Conservation (phyloP, 2,329 filamentous ascomycete species). For the Capronia epimyces region DNA sequence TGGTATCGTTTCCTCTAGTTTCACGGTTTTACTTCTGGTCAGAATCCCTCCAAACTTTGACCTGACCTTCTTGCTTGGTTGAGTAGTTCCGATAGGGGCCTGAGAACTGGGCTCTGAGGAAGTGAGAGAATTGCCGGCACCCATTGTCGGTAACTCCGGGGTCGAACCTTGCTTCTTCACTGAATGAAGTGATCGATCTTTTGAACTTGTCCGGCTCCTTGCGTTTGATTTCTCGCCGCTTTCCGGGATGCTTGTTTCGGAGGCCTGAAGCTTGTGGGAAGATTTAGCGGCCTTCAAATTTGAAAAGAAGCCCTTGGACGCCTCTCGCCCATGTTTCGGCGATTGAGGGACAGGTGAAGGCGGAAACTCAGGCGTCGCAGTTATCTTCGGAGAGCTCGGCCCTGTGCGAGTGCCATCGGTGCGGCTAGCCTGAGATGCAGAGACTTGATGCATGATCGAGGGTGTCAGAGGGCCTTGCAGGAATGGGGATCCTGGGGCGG, state of each 20-base stretch:
- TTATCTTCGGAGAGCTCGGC: conserved; percentile 40
- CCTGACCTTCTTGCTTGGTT: conserved; percentile 39
- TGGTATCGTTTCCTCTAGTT: conserved; percentile 35
- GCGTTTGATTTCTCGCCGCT: conserved; percentile 27
- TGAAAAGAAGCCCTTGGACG: conserved; percentile 44
- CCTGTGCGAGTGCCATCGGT: conserved; percentile 16
- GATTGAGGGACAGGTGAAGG: conserved; percentile 36
- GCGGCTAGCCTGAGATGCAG: conserved; percentile 9
- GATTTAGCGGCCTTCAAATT: conserved; percentile 45
- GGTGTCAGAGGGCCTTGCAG: conserved; percentile 13
- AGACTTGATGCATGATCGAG: conserved; percentile 17
- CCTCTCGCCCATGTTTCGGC: conserved; percentile 41
- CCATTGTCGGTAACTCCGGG: conserved; percentile 37
- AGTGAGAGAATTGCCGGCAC: conserved; percentile 6
- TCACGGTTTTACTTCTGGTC: conserved; percentile 42
- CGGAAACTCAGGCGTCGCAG: conserved; percentile 43
- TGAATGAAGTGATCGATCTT: conserved; percentile 37
- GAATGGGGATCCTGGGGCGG: conserved; percentile 22
- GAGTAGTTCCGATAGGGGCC: conserved; percentile 3
- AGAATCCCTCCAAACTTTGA: conserved; percentile 43
- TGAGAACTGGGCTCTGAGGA: conserved; percentile 4
- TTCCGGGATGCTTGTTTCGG: conserved; percentile 37
- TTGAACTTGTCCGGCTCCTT: conserved; percentile 41
- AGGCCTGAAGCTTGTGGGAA: conserved; percentile 39
- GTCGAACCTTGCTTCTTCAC: conserved; percentile 40